phyloP scores from a whole-genome alignment of 495 filamentous ascomycete species.

The Lasiosphaeria miniovina region DNA sequence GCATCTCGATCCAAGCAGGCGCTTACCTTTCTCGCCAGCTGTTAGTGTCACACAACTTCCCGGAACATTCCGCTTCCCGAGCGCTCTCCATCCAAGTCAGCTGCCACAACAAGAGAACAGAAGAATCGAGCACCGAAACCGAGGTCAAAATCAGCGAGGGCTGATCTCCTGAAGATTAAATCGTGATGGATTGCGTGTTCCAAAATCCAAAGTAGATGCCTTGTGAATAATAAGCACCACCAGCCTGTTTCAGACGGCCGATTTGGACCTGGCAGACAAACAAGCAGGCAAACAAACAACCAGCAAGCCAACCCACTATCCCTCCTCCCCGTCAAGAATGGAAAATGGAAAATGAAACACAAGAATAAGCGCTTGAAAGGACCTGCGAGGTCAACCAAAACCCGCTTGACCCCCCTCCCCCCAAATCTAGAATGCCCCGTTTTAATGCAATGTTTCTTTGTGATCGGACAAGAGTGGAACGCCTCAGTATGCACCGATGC shows the following conservation, averaged over 20 bases:
- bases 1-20: too few species aligned
- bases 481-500: not conserved
- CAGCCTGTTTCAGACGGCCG: not conserved
- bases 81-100: too few species aligned
- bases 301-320: not conserved
- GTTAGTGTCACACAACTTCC: too few species aligned
- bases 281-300: too few species aligned
- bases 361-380: not conserved
- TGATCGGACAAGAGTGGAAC: not conserved
- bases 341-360: not conserved
- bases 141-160: not conserved
- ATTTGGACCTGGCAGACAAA: not conserved
- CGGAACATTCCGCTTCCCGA: too few species aligned
- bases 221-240: not conserved
- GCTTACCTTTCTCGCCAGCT: too few species aligned
- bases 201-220: not conserved
- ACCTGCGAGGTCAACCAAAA: not conserved
- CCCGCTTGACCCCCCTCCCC: not conserved
- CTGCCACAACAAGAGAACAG: too few species aligned
- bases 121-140: not conserved
- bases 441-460: conserved; percentile 1
- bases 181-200: not conserved
- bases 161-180: not conserved
- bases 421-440: not conserved
- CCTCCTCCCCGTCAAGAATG: not conserved